Evolutionary conservation across 164 flowering plant genomes (phyloP), one percentile per base, ranked within the genome.

Genomic region (Warburgia ugandensis): DNA sequence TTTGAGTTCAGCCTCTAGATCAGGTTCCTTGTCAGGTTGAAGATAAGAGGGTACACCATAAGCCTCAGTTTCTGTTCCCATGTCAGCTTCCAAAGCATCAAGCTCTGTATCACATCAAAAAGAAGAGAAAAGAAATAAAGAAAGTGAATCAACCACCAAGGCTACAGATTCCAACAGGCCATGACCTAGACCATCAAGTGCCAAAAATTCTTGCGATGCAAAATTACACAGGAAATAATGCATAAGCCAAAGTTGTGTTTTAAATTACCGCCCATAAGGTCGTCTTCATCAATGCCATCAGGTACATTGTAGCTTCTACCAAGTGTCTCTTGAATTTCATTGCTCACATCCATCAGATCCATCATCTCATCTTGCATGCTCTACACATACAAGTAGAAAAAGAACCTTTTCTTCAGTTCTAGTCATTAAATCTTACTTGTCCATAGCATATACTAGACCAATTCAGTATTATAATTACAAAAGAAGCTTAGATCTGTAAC

Each of bases 311-410:
- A 92, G 76, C 91, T 86, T 70, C 95, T 73, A 64, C 96, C 98
- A 58, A 92, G 86, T 20, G 95, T 74, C 67, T 92, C 99, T 80
- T 88, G 95, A 59, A 92, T 88, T 66, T 92, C 96, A 59, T 49
- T 71, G 51, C 95, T 92, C 52, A 80, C 81, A 64, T 88, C 96
- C 99, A 92, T 86, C 66, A 92, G 68, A 64, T 92, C 99, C 89
- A 86, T 76, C 96, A 92, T 92, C 69, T 92, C 96, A 70, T 92
- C 99, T 92, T 92, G 99, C 77, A 92, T 70, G 56, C 66, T 88
- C 99, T 91, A 41, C 50, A 70, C 5, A 36, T 19, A 25, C 8
- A 27, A 42, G 22, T 20, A 33, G 17, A 36, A 36, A 5, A 37
- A 20, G 17, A 6, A 20, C 41, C 14, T 1, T 14, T 14, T 4